Base-by-base conservation (phyloP, 257 asterid genomes). In the Solanum chilense region DNA sequence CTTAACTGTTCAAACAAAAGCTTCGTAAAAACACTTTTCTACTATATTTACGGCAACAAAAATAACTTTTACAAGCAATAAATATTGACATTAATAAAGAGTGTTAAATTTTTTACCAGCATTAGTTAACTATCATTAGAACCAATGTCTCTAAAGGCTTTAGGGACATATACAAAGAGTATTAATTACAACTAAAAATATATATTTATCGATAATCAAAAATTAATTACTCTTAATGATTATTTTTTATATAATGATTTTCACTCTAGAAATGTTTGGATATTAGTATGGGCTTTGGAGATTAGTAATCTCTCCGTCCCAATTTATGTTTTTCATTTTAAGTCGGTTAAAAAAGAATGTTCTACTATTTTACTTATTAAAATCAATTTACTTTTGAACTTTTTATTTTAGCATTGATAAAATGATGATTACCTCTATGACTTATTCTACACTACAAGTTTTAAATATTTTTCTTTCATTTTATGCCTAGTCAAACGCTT, bases 91-190 rank as follows among this genome's bases (percentile, higher is more conserved):
- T 35, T 35, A 35, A 35, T 35, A 5, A 5, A 35, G 0, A 35
- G 39, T 35, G 0, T 35, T 35, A 35, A 35, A 5, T 5, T 35
- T 1, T 35, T 1, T 35, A 1, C 0, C 0, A 7, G 1, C 7
- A 35, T 35, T 35, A 35, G 39, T 35, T 35, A 35, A 35, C 7
- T 35, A 0, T 35, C 7, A 35, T 35, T 35, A 35, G 1, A 35
- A 35, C 0, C 39, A 35, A 35, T 35, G 1, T 35, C 39, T 0
- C 39, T 35, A 5, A 35, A 35, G 1, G 1, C 1, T 1, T 35
- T 35, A 35, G 39, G 1, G 1, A 35, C 1, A 35, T 5, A 35
- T 35, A 1, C 39, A 35, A 35, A 35, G 6, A 35, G 37, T 35
- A 1, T 35, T 35, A 35, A 35, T 35, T 35, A 0, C 1, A 1